phyloP scores from a whole-genome alignment of 306 rosid genomes.

The Mucuna pruriens region DNA sequence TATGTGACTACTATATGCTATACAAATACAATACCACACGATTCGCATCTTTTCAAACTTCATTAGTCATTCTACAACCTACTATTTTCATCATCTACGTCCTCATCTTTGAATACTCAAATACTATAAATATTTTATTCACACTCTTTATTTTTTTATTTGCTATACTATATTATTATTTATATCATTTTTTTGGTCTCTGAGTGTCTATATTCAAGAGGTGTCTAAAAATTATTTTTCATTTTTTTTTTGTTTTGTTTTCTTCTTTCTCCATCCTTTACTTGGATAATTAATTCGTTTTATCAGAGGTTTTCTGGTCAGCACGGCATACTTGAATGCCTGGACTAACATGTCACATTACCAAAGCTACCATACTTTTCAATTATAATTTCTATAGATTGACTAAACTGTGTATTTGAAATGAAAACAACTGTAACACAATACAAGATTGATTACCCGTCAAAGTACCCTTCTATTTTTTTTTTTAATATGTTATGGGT shows the following conservation, averaged over 20 bases:
- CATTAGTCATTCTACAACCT: neutral
- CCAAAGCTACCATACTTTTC: neutral
- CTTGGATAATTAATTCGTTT: neutral
- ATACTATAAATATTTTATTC: too few relatives aligned
- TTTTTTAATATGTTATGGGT: too few relatives aligned
- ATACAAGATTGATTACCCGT: neutral
- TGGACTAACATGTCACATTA: conserved; percentile 10
- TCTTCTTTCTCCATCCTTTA: neutral
- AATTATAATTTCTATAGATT: neutral
- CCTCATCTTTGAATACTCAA: too few relatives aligned
- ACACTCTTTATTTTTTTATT: too few relatives aligned
- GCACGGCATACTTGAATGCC: conserved; percentile 41
- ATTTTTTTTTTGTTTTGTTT: too few relatives aligned
- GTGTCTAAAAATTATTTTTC: too few relatives aligned
- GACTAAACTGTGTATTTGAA: neutral
- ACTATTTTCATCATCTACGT: too few relatives aligned
- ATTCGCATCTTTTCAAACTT: conserved; percentile 62
- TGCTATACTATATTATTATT: too few relatives aligned
- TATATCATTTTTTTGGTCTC: too few relatives aligned
- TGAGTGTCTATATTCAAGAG: too few relatives aligned
- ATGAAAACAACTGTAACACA: neutral
- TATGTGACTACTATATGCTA: neutral
- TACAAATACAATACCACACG: conserved; percentile 45
- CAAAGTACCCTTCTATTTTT: neutral
- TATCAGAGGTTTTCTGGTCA: conserved; percentile 34